Percentiles rank a stretch among this genome's conserved stretches.
phyloP scores from a whole-genome alignment of 169 alveolate genomes.

The Cryptosporidium ubiquitum region DNA sequence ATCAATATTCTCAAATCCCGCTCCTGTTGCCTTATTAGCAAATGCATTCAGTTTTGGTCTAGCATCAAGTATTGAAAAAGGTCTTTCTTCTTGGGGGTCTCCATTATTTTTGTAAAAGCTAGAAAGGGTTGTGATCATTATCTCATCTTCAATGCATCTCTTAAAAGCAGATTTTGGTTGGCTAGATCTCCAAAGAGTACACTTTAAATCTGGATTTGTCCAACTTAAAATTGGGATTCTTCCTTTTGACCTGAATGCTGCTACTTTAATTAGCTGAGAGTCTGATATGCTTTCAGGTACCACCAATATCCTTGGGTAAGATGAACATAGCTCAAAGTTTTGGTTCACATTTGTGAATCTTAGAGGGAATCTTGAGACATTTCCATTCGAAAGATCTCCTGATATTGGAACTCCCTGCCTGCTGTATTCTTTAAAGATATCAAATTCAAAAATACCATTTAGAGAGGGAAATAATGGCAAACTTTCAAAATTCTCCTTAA shows the following conservation, averaged over 20 bases:
- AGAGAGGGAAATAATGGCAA: not conserved
- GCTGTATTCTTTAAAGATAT: constrained; percentile 6
- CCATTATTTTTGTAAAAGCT: constrained; percentile 45
- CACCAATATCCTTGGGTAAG: constrained; percentile 78
- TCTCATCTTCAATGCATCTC: constrained; percentile 75
- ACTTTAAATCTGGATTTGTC: constrained; percentile 22
- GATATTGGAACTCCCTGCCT: constrained; percentile 42
- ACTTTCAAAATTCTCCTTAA: not conserved
- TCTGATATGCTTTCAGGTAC: constrained; percentile 78
- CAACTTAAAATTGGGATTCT: constrained; percentile 81
- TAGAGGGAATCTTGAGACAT: not conserved
- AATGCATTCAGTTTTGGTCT: constrained; percentile 82
- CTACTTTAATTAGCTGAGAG: constrained; percentile 71
- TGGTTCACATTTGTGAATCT: constrained; percentile 74
- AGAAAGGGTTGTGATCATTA: constrained; percentile 67
- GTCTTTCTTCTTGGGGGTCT: constrained; percentile 54
- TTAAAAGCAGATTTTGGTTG: constrained; percentile 75
- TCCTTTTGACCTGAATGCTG: constrained; percentile 77
- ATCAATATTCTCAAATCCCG: constrained; percentile 81
- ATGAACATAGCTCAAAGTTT: constrained; percentile 75
- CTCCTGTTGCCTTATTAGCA: constrained; percentile 83
- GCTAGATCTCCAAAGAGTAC: constrained; percentile 76
- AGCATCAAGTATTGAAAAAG: constrained; percentile 75
- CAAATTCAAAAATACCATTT: constrained; percentile 3
- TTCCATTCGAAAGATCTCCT: not conserved